Evolutionary conservation across 495 filamentous ascomycete genomes (phyloP).

Genomic region (Parathielavia hyrcaniae): DNA sequence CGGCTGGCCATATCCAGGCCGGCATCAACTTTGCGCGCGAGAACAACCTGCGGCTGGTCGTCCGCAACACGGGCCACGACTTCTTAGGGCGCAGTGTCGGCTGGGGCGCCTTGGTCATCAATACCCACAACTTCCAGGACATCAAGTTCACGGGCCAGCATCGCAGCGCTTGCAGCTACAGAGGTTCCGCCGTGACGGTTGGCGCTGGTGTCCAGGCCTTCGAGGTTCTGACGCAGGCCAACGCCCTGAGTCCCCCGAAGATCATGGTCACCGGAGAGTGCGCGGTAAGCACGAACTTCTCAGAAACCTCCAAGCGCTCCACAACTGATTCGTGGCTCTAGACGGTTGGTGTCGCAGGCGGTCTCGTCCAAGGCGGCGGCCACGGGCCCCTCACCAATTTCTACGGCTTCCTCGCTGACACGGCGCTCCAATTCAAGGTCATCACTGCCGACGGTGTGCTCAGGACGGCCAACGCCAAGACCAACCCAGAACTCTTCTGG

Average conservation of each 20-base stretch:
- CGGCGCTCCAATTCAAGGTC: slow-evolving; percentile 49
- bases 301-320: slow-evolving; percentile 22
- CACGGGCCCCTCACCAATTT: slow-evolving; percentile 48
- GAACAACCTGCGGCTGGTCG: slow-evolving; percentile 54
- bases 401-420: slow-evolving; percentile 52
- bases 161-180: slow-evolving; percentile 34
- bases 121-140: slow-evolving; percentile 57
- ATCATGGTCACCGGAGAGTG: slow-evolving; percentile 46
- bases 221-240: slow-evolving; percentile 40
- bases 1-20: slow-evolving; percentile 39
- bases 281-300: slow-evolving; percentile 25
- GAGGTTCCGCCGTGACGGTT: slow-evolving; percentile 42
- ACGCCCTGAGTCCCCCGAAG: slow-evolving; percentile 40
- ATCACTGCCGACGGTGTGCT: slow-evolving; percentile 52
- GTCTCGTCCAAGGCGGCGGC: slow-evolving; percentile 53
- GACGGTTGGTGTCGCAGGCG: slow-evolving; percentile 47
- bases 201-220: slow-evolving; percentile 46
- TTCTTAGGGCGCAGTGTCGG: slow-evolving; percentile 54
- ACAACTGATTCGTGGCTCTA: slow-evolving; percentile 40
- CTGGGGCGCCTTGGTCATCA: slow-evolving; percentile 53
- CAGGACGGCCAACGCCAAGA: slow-evolving; percentile 44
- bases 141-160: slow-evolving; percentile 39
- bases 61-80: slow-evolving; percentile 63
- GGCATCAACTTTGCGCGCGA: slow-evolving; percentile 50
- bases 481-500: slow-evolving; percentile 59